A percentile compares a stretch with the other conserved stretches of the same genome.
phyloP scores from a whole-genome alignment of 805 yeast genomes.

The Saccharomycopsis oosterbeekiorum region DNA sequence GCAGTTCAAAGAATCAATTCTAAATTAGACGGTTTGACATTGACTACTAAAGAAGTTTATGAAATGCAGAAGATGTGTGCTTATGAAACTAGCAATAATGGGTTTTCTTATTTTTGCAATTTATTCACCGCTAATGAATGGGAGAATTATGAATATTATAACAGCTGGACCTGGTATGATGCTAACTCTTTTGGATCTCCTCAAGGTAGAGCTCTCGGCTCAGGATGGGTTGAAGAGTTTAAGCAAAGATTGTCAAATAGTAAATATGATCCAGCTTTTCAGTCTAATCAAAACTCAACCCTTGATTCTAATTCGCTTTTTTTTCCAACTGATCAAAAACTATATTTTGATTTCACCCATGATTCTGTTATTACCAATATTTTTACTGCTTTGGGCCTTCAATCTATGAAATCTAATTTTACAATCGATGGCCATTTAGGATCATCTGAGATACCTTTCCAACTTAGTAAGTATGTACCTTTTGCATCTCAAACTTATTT shows the following conservation, averaged over 20 bases:
- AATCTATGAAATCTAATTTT: slow-evolving; percentile 16
- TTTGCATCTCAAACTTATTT: slow-evolving; percentile 19
- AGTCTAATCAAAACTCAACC: slow-evolving; percentile 35
- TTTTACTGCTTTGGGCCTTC: slow-evolving; percentile 55
- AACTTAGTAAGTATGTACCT: slow-evolving; percentile 18
- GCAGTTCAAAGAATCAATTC: slow-evolving; percentile 49
- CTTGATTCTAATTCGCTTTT: slow-evolving; percentile 22
- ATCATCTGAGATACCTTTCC: slow-evolving; percentile 8
- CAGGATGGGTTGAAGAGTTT: slow-evolving; percentile 40
- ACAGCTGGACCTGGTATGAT: slow-evolving; percentile 53
- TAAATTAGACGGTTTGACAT: slow-evolving; percentile 43
- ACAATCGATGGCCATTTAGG: slow-evolving; percentile 7
- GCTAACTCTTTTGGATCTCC: slow-evolving; percentile 57
- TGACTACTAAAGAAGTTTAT: slow-evolving; percentile 43
- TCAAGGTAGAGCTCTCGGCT: slow-evolving; percentile 48
- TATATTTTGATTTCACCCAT: slow-evolving; percentile 67
- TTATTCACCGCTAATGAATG: slow-evolving; percentile 61
- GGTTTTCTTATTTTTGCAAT: slow-evolving; percentile 56
- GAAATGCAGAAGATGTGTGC: slow-evolving; percentile 59
- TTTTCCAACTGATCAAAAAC: slow-evolving; percentile 36
- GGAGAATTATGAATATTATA: slow-evolving; percentile 48
- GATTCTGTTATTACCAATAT: slow-evolving; percentile 59
- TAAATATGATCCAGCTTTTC: slow-evolving; percentile 28
- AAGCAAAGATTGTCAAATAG: slow-evolving; percentile 35
- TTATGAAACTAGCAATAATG: slow-evolving; percentile 61